Base-by-base conservation (phyloP, 805 yeast genomes). In the Cyberlindnera misumaiensis region DNA sequence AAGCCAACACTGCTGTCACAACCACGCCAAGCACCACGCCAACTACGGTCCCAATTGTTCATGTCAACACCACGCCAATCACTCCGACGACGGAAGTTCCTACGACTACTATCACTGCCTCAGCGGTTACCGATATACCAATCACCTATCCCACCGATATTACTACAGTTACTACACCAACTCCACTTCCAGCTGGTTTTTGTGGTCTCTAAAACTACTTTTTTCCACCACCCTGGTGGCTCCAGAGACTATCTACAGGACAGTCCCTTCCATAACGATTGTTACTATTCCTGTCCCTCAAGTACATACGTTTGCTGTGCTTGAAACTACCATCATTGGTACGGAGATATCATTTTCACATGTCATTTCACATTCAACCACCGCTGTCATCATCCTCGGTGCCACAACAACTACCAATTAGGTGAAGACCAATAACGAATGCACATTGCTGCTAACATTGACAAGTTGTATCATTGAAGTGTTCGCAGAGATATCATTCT, bases 371-470 rank as follows among this genome's bases (percentile, higher is more conserved):
- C 28, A 15, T 13, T 41, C 49, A 2, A 42, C 43, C 1, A 28
- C 42, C 8, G 37, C 41, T 1, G 30, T 33, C 17, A 44, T 49
- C 5, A 31, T 45, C 12, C 44, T 52, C 3, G 48, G 38, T 7
- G 22, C 40, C 1, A 26, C 40, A 2, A 34, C 31, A 3, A 40
- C 32, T 4, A 41, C 45, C 4, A 32, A 32, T 4, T 45, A 39
- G 41, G 26, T 36, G 3, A 31, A 32, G 7, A 30, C 46, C 3
- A n/a, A 14, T 3, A 28, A 37, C 3, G 28, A 30, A 10, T 37
- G 44, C 13, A 44, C 52, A 0, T 32, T 51, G 40, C 42, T 44
- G 9, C 27, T 46, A 5, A 51, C 53, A 11, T 17, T 47, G 7
- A 16, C 27, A 12, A 12, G 18, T 15, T 14, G 7, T 11, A 4